Base-by-base conservation (phyloP, 2,329 filamentous ascomycete genomes). In the Fusarium sp. region DNA sequence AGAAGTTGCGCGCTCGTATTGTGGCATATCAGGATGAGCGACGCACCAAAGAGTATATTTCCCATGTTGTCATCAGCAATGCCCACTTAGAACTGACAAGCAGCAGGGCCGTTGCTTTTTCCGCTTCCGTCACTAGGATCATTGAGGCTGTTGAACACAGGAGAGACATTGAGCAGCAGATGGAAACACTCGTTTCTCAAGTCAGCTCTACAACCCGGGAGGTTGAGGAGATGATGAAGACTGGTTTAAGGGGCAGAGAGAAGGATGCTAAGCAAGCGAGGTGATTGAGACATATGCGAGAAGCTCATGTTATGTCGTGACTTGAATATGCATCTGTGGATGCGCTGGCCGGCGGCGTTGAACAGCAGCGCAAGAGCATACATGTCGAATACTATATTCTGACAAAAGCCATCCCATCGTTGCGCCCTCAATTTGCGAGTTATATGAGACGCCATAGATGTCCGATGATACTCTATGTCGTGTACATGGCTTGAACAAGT, bases 151-250 rank as follows among this genome's bases (percentile, higher is more conserved):
- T 58, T 5, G 65, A 75, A 50, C 62, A 59, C 36, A 68, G 69
- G 48, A 63, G 42, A 38, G 53, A 63, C 1, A 70, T 75, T 10
- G 72, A 76, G 49, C 42, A 33, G 2, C 59, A 56, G 38, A 74
- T 75, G 70, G 50, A 55, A 31, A 53, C 66, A n/a, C 47, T 73
- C 23, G 60, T 69, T 6, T 37, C 27, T 14, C 60, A 57, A 21
- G 45, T 71, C 31, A 45, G 71, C 27, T 37, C 32, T n/a, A 48
- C 15, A 8, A 61, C 69, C 21, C 27, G 48, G 6, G 60, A 68
- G 17, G 42, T 73, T 1, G 75, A 76, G 37, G 63, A 49, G 1
- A 71, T 72, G 65, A 72, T 76, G 62, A 49, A 70, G 54, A 63
- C 49, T 6, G 73, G 69, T 0, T 74, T 72, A 39, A 44, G 49